These are phyloP conservation scores for Paramyrothecium roridum DNA, from an alignment of 2,329 filamentous ascomycete species.

Conservation along the genomic window DNA sequence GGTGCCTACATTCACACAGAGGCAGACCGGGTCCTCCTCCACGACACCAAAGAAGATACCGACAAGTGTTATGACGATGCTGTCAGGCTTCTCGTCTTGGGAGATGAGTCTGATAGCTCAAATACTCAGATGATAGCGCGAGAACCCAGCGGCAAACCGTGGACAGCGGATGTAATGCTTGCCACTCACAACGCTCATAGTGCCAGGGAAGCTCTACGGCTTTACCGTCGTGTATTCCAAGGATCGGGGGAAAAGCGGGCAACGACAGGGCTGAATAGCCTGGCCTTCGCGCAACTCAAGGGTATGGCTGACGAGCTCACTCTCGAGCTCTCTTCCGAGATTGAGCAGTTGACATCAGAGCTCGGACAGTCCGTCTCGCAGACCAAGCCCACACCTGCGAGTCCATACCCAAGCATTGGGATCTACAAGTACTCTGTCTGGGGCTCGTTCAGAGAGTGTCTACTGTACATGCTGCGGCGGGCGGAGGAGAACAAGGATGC, in stretches of 20 bases:
- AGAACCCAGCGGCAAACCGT: conserved; percentile 46
- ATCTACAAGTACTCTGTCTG: conserved; percentile 71
- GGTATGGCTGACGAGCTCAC: conserved; percentile 96
- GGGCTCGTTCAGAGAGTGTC: conserved; percentile 74
- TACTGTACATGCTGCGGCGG: conserved; percentile 70
- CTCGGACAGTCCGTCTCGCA: conserved; percentile 27
- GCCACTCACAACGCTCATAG: conserved; percentile 81
- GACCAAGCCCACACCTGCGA: conserved; percentile 19
- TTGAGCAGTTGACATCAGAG: no score
- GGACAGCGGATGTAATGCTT: conserved; percentile 63
- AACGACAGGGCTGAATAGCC: no score
- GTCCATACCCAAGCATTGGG: no score
- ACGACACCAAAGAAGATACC: conserved; percentile 69
- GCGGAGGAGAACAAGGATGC: conserved; percentile 72
- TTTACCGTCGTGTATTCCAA: conserved; percentile 49
- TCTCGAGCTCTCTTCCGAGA: conserved; percentile 56
- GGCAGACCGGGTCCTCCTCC: conserved; percentile 65
- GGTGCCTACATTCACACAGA: conserved; percentile 72
- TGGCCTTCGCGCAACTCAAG: conserved; percentile 67
- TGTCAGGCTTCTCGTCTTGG: no score
- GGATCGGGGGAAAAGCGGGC: conserved; percentile 39
- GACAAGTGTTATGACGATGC: conserved; percentile 72
- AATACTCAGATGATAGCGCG: no score
- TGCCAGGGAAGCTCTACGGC: conserved; percentile 57
- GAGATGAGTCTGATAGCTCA: no score